A percentile compares a stretch with the other conserved stretches of the same genome.
Evolutionary conservation across 2,329 filamentous ascomycete genomes (phyloP).

Genomic region (Alternaria rosae): DNA sequence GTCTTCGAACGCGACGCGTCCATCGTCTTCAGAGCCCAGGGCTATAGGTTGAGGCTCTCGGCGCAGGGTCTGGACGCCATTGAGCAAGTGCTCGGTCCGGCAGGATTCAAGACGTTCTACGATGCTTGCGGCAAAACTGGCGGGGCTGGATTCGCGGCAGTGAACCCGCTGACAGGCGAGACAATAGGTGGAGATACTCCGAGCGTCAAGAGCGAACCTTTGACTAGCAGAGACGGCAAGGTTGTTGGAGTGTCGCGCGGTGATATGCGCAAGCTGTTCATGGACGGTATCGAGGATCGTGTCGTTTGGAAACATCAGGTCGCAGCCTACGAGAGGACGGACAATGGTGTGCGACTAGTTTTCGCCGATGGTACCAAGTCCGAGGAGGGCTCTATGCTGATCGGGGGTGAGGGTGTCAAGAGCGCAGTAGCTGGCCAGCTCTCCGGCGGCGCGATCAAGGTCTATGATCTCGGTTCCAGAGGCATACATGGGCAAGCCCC

Average conservation of each 20-base stretch:
- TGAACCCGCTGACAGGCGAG: constrained; percentile 64
- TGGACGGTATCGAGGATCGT: constrained; percentile 62
- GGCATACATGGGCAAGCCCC: constrained; percentile 72
- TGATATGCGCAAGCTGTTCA: constrained; percentile 68
- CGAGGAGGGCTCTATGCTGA: constrained; percentile 64
- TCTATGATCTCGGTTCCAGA: constrained; percentile 68
- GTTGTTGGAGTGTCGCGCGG: constrained; percentile 68
- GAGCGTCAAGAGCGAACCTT: constrained; percentile 29
- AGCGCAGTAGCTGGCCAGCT: constrained; percentile 68
- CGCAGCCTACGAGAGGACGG: constrained; percentile 65
- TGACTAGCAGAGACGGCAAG: constrained; percentile 64
- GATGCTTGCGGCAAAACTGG: constrained; percentile 67
- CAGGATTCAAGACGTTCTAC: constrained; percentile 64
- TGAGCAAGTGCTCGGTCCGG: constrained; percentile 62
- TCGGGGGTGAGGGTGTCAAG: constrained; percentile 70
- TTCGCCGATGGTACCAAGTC: constrained; percentile 69
- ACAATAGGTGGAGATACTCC: constrained; percentile 35
- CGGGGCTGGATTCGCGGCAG: constrained; percentile 59
- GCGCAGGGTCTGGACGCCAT: constrained; percentile 66
- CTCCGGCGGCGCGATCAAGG: constrained; percentile 64
- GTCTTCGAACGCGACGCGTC: constrained; percentile 54
- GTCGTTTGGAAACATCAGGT: constrained; percentile 66
- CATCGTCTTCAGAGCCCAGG: constrained; percentile 66
- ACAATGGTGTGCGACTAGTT: constrained; percentile 62
- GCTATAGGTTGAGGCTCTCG: constrained; percentile 68